These are phyloP conservation scores for Candolleomyces aberdarensis DNA, from an alignment of 768 basidiomycete genomes.

Conservation along the genomic window DNA sequence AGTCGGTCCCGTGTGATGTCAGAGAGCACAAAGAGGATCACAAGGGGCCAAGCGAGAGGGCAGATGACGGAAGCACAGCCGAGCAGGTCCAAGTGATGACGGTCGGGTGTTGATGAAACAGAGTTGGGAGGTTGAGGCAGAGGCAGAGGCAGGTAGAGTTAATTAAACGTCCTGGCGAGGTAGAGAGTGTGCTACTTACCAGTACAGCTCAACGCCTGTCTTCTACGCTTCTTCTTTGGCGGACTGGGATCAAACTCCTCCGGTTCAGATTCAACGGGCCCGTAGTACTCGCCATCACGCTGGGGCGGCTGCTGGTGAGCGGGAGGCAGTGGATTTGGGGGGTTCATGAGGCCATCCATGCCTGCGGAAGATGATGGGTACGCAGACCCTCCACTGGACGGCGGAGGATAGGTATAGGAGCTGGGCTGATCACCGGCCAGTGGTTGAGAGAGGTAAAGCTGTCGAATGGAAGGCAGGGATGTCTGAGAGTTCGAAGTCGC, in stretches of 20 bases:
- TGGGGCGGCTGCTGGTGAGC: conserved; percentile 11
- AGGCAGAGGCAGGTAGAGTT: conserved; percentile 7
- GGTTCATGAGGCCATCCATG: neutral
- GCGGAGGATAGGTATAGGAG: conserved; percentile 22
- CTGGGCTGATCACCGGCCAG: conserved; percentile 11
- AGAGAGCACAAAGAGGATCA: conserved; percentile 17
- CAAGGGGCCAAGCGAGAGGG: conserved; percentile 5
- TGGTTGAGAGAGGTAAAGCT: conserved; percentile 62
- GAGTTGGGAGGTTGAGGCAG: conserved; percentile 17
- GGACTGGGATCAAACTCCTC: conserved; percentile 56
- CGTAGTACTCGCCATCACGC: conserved; percentile 29
- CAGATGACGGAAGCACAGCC: neutral
- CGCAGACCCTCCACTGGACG: conserved; percentile 13
- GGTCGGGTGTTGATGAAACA: conserved; percentile 14
- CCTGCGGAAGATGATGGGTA: neutral
- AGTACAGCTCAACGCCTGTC: conserved; percentile 83
- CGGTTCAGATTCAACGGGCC: conserved; percentile 50
- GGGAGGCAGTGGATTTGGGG: conserved; percentile 20
- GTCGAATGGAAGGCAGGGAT: conserved; percentile 63
- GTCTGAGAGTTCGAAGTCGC: conserved; percentile 25
- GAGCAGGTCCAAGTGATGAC: neutral
- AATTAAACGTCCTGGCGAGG: conserved; percentile 16
- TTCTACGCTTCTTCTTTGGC: conserved; percentile 78
- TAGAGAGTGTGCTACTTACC: conserved; percentile 43
- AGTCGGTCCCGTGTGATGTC: conserved; percentile 17